Evolutionary conservation across 1,284 basidiomycete species (phyloP), one percentile per base, ranked within the genome.

Genomic region (Sporisorium exsertum): DNA sequence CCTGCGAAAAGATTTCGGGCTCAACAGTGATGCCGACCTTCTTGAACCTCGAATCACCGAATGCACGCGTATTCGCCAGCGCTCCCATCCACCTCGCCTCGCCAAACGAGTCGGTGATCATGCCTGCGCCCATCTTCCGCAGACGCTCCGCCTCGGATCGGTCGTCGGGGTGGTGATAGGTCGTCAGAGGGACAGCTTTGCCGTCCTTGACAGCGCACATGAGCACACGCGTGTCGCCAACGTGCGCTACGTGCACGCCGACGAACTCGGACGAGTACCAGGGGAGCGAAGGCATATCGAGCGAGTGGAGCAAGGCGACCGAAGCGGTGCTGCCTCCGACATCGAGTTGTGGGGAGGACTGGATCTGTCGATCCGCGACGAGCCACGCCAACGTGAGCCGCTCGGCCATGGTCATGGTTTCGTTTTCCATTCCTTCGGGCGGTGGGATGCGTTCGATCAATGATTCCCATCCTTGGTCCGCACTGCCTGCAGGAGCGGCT

Each of bases 41-140:
- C 85, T 97, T 98, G 88, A 91, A 98, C 70, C 91, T 90, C 35
- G 94, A 89, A 83, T 99, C 97, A 33, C 96, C 96, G 58, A 99
- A 89, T 90, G 93, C 92, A 85, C 96, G 88, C 10, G 97, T 98
- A 81, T 98, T 99, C 49, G 92, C 94, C 22, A 99, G 88, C 1
- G 92, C 93, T 9, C 96, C 96, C 92, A 97, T 97, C 94, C 95
- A 98, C 46, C 94, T 88, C 46, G 92, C 91, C 88, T 99, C 96
- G 35, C 97, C 96, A 82, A 95, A 99, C 5, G 93, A 95, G 85
- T 99, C 96, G 5, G 94, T 93, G 51, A 97, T 92, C 29, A 97
- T 87, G 1, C 93, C 91, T 8, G 92, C 92, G 10, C 95, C 95
- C 90, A 95, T 92, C 63, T 92, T 89, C 49, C 95, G 90, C 55